Conservation (phyloP, 2,329 filamentous ascomycete species). For the Botrytis porri region DNA sequence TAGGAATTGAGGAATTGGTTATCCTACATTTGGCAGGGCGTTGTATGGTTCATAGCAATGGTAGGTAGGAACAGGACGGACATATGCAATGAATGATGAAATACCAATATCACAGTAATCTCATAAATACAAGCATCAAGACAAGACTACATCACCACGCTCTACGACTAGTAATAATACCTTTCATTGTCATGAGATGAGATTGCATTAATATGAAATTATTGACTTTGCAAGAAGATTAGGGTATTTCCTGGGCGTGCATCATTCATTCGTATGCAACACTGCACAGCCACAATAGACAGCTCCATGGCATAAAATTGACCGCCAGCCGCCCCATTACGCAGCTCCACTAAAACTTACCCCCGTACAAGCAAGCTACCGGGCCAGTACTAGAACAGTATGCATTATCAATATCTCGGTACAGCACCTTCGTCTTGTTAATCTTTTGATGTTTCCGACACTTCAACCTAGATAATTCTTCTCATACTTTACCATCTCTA, state of each 20-base stretch:
- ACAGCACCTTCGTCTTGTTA: conserved; percentile 7
- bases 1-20: not conserved
- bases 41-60: not conserved
- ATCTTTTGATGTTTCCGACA: not conserved
- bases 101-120: not conserved
- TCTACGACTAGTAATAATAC: not conserved
- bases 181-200: not conserved
- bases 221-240: not conserved
- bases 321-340: conserved; percentile 29
- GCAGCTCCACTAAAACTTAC: conserved; percentile 25
- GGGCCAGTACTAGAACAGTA: not conserved
- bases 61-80: not conserved
- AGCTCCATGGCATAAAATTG: not conserved
- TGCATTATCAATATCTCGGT: not conserved
- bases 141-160: not conserved
- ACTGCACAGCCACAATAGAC: conserved; percentile 2
- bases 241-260: too few relatives aligned
- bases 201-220: not conserved
- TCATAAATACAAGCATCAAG: conserved; percentile 1
- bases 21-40: conserved; percentile 5
- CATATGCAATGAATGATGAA: not conserved
- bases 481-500: not conserved
- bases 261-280: not conserved
- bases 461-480: not conserved
- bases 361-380: conserved; percentile 7